A percentile compares a stretch with the other conserved stretches of the same genome.
These are phyloP conservation scores for Trametes polyzona DNA, from an alignment of 1,284 basidiomycete genomes.

Conservation along the genomic window DNA sequence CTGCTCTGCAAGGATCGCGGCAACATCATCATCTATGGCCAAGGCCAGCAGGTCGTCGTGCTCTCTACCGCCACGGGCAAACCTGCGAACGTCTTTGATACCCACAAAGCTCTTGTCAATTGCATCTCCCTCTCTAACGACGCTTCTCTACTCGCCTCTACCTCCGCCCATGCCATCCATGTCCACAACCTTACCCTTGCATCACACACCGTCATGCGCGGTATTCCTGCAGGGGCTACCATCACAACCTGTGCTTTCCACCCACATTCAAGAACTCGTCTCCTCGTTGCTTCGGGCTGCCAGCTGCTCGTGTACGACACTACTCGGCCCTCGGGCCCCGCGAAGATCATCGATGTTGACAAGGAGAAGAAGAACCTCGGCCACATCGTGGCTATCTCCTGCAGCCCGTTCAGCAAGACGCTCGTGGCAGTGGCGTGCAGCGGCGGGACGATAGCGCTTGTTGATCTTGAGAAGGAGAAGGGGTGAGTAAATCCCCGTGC, in stretches of 20 bases:
- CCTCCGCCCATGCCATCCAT: conserved; percentile 54
- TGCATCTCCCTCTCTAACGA: conserved; percentile 63
- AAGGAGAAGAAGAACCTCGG: conserved; percentile 49
- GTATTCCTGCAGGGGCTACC: conserved; percentile 44
- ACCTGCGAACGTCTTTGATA: conserved; percentile 58
- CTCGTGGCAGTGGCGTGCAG: conserved; percentile 60
- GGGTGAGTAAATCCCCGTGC: no score
- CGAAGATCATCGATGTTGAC: conserved; percentile 53
- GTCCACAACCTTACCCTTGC: conserved; percentile 60
- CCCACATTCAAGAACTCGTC: conserved; percentile 55
- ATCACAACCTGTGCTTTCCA: conserved; percentile 61
- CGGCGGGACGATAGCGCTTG: conserved; percentile 55
- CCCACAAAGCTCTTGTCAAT: conserved; percentile 58
- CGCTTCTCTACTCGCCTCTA: conserved; percentile 57
- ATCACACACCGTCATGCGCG: conserved; percentile 56
- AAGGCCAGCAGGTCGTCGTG: conserved; percentile 58
- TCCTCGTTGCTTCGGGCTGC: conserved; percentile 58
- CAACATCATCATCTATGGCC: conserved; percentile 49
- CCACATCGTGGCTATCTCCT: conserved; percentile 54
- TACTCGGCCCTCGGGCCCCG: conserved; percentile 55
- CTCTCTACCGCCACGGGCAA: conserved; percentile 61
- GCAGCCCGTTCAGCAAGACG: conserved; percentile 76
- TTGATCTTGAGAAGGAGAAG: conserved; percentile 77
- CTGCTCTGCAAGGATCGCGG: conserved; percentile 51
- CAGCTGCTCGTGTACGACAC: conserved; percentile 66